phyloP scores from a whole-genome alignment of 75 land plant species.

The Chamaecyparis obtusa region DNA sequence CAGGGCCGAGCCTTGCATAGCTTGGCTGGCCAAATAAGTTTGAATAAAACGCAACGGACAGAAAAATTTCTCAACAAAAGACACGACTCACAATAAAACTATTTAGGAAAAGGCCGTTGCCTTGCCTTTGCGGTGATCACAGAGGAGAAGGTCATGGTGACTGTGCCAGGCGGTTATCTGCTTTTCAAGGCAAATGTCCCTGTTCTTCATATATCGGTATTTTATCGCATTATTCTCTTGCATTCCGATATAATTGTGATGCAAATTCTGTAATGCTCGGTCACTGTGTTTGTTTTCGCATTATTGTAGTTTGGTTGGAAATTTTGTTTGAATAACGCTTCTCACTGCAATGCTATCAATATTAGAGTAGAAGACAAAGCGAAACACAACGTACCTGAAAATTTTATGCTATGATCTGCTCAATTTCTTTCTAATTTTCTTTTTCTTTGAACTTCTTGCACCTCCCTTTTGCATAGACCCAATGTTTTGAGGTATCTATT shows the following conservation, averaged over 20 bases:
- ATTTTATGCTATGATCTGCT: background rate
- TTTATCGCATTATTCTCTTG: background rate
- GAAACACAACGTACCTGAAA: background rate
- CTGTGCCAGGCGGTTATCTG: constrained; percentile 84
- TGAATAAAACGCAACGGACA: background rate
- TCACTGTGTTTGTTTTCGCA: background rate
- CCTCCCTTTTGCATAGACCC: background rate
- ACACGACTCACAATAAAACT: too few species aligned
- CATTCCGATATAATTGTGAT: background rate
- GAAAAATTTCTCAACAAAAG: background rate
- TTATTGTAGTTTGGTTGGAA: background rate
- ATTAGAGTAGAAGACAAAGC: background rate
- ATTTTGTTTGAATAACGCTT: background rate
- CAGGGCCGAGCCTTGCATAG: background rate
- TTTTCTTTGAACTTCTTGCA: background rate
- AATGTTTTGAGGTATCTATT: background rate
- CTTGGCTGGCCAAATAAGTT: background rate
- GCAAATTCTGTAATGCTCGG: background rate
- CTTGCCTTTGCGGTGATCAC: background rate
- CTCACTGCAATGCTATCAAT: background rate
- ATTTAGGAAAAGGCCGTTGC: background rate
- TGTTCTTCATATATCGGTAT: constrained; percentile 82
- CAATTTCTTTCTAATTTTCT: background rate
- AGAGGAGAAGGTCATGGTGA: constrained; percentile 16
- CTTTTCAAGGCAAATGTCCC: constrained; percentile 96